Conservation (phyloP, 805 yeast species). For the Saccharomycopsis oosterbeekiorum region DNA sequence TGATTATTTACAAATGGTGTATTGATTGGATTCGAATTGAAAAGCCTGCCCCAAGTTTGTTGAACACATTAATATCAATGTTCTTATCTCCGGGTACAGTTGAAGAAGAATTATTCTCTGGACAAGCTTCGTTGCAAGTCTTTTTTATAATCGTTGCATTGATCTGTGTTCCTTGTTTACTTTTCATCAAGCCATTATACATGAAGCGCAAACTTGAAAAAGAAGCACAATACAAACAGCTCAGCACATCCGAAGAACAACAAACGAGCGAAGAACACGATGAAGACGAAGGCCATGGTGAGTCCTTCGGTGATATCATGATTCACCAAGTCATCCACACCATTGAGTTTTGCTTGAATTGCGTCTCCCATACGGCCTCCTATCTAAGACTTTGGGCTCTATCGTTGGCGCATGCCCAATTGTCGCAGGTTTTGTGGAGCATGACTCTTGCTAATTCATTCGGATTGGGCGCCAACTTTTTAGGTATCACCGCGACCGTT, state of each 20-base stretch:
- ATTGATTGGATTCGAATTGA: constrained; percentile 57
- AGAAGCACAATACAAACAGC: background rate
- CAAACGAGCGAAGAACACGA: constrained; percentile 5
- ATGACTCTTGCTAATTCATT: constrained; percentile 64
- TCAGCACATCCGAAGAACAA: background rate
- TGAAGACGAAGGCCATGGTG: constrained; percentile 32
- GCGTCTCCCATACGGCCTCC: constrained; percentile 75
- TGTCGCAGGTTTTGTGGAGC: constrained; percentile 63
- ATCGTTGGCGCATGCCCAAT: constrained; percentile 71
- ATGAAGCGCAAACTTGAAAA: constrained; percentile 28
- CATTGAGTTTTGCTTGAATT: constrained; percentile 68
- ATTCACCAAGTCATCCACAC: constrained; percentile 76
- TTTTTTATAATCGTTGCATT: constrained; percentile 48
- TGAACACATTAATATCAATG: constrained; percentile 70
- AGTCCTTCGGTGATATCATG: constrained; percentile 55
- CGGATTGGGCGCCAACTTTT: constrained; percentile 36
- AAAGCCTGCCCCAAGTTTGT: constrained; percentile 59
- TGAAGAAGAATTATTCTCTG: constrained; percentile 55
- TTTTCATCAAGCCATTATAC: constrained; percentile 54
- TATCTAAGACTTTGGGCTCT: constrained; percentile 72
- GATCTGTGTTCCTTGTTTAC: constrained; percentile 66
- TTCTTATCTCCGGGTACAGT: constrained; percentile 62
- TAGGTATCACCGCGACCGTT: constrained; percentile 33
- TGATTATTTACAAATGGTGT: constrained; percentile 66
- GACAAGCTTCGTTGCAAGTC: constrained; percentile 54